Percentiles rank a stretch among this genome's conserved stretches.
These are phyloP conservation scores for Leccinum solheimii DNA, from an alignment of 1,284 basidiomycete genomes.

Conservation along the genomic window DNA sequence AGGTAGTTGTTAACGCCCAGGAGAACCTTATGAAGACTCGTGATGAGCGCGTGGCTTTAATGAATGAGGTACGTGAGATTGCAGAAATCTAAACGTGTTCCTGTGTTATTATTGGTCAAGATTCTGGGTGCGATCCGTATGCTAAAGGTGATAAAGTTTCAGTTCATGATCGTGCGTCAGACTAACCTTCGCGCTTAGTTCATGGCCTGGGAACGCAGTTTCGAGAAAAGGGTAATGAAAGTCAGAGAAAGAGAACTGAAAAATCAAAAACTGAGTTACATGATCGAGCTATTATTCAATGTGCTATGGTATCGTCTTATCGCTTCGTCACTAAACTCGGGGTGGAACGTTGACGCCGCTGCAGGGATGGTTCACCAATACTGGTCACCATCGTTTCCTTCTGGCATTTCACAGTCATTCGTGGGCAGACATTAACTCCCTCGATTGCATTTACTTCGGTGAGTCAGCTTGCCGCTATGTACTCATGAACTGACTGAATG, in stretches of 20 bases:
- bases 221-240: slow-evolving; percentile 74
- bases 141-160: slow-evolving; percentile 64
- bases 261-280: slow-evolving; percentile 83
- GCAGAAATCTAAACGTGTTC: not conserved
- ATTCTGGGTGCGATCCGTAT: slow-evolving; percentile 89
- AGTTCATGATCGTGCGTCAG: not conserved
- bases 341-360: not conserved
- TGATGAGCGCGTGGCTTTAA: slow-evolving; percentile 86
- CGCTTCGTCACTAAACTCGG: slow-evolving; percentile 6
- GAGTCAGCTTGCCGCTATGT: slow-evolving; percentile 24
- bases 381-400: slow-evolving; percentile 77
- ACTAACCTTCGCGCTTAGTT: slow-evolving; percentile 49
- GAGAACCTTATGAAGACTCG: slow-evolving; percentile 91
- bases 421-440: slow-evolving; percentile 71
- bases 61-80: slow-evolving; percentile 73
- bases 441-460: slow-evolving; percentile 75
- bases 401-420: slow-evolving; percentile 80
- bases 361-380: slow-evolving; percentile 72
- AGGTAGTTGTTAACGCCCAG: slow-evolving; percentile 80
- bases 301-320: slow-evolving; percentile 62
- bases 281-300: slow-evolving; percentile 81
- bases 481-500: not conserved
- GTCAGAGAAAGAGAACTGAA: slow-evolving; percentile 80
- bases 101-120: slow-evolving; percentile 34
- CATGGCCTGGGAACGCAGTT: slow-evolving; percentile 94